Evolutionary conservation across 1,284 basidiomycete genomes (phyloP).

Genomic region (Bondarzewia mesenterica): DNA sequence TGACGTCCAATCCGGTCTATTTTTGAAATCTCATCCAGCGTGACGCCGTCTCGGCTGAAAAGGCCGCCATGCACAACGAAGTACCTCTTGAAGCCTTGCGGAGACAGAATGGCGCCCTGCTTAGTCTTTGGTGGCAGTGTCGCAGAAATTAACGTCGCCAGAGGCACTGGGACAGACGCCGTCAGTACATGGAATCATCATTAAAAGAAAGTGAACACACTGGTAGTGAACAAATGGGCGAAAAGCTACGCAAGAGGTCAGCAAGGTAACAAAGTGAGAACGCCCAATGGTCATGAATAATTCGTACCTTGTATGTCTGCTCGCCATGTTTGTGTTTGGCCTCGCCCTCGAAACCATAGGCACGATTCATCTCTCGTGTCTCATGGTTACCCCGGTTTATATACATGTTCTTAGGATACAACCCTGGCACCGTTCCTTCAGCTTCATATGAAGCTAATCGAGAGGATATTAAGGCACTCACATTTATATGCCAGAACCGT

Average conservation of each 20-base stretch:
- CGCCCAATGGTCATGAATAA: background rate
- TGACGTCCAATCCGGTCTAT: constrained; percentile 85
- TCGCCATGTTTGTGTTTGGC: constrained; percentile 94
- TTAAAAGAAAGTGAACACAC: no score
- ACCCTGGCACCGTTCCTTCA: constrained; percentile 41
- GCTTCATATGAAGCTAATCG: constrained; percentile 1
- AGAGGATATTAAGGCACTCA: constrained; percentile 25
- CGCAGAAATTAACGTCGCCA: constrained; percentile 80
- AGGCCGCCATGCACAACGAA: constrained; percentile 96
- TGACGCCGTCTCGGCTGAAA: constrained; percentile 92
- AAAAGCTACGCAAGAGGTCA: constrained; percentile 76
- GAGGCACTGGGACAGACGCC: constrained; percentile 66
- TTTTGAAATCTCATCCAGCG: constrained; percentile 86
- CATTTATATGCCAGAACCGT: constrained; percentile 96
- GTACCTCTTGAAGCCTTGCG: constrained; percentile 80
- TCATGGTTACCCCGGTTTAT: constrained; percentile 98
- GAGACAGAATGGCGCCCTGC: constrained; percentile 63
- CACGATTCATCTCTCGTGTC: constrained; percentile 84
- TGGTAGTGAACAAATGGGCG: constrained; percentile 82
- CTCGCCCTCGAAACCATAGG: constrained; percentile 96
- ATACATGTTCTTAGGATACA: constrained; percentile 82
- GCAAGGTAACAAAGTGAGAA: background rate
- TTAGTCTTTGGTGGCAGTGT: constrained; percentile 49
- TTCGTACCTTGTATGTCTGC: constrained; percentile 71
- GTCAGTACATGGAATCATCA: no score